A percentile compares a stretch with the other conserved stretches of the same genome.
Evolutionary conservation across 1,284 basidiomycete genomes (phyloP).

Genomic region (Vanrija sp.): DNA sequence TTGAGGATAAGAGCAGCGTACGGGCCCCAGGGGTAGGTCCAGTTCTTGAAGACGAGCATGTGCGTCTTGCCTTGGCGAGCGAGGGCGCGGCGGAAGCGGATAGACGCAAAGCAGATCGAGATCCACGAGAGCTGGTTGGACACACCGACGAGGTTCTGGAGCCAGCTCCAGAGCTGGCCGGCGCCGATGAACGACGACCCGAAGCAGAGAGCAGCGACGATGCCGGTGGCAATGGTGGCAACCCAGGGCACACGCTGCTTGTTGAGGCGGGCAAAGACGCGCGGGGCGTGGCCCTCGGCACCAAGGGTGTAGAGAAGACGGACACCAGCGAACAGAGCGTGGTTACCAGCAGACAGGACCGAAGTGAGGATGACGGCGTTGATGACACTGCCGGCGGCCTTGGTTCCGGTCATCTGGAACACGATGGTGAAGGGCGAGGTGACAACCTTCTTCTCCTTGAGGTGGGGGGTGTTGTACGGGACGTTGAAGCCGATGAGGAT

Average conservation of each 20-base stretch:
- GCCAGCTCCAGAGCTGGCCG: slow-evolving; percentile 14
- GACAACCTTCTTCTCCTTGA: slow-evolving; percentile 59
- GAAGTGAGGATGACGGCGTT: slow-evolving; percentile 59
- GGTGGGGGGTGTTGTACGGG: slow-evolving; percentile 62
- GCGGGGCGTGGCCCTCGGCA: slow-evolving; percentile 51
- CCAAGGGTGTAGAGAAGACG: slow-evolving; percentile 56
- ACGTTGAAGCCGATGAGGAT: slow-evolving; percentile 72
- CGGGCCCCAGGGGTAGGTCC: slow-evolving; percentile 31
- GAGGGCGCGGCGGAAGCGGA: slow-evolving; percentile 72
- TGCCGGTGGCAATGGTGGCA: slow-evolving; percentile 49
- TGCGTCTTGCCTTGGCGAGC: slow-evolving; percentile 63
- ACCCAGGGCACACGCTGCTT: slow-evolving; percentile 70
- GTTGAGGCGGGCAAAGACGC: slow-evolving; percentile 60
- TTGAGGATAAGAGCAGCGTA: slow-evolving; percentile 33
- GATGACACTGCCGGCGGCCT: slow-evolving; percentile 61
- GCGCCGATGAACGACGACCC: slow-evolving; percentile 54
- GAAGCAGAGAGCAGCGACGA: slow-evolving; percentile 56
- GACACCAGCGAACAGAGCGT: slow-evolving; percentile 56
- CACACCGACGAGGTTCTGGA: slow-evolving; percentile 21
- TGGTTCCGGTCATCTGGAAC: slow-evolving; percentile 64
- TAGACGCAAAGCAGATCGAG: slow-evolving; percentile 72
- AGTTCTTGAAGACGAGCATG: slow-evolving; percentile 57
- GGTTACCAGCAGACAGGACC: slow-evolving; percentile 56
- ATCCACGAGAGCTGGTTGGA: slow-evolving; percentile 60
- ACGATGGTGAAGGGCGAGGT: slow-evolving; percentile 77